Evolutionary conservation across 345 rosid genomes (phyloP).

Genomic region (Acer campestre): DNA sequence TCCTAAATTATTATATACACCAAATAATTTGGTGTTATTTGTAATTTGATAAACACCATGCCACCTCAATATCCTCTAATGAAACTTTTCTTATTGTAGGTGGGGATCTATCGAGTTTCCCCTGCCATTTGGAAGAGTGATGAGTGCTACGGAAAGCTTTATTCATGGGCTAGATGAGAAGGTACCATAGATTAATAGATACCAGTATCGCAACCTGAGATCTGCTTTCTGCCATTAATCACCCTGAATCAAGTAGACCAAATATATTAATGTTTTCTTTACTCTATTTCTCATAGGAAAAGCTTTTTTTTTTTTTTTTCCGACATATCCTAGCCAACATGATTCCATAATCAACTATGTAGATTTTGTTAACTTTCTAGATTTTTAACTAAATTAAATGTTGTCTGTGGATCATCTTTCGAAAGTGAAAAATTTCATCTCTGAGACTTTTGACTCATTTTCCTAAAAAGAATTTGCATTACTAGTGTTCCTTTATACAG

Average conservation of each 20-base stretch:
- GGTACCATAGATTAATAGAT: constrained; percentile 41
- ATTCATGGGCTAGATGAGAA: constrained; percentile 96
- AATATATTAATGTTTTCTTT: neutral
- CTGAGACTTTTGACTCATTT: neutral
- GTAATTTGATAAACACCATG: neutral
- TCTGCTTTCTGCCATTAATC: constrained; percentile 17
- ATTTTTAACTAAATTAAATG: neutral
- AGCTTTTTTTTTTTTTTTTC: neutral
- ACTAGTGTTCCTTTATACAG: neutral
- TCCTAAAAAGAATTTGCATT: neutral
- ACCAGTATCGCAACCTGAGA: neutral
- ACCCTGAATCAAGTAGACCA: neutral
- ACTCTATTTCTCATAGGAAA: neutral
- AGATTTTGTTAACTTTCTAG: neutral
- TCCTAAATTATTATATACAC: neutral
- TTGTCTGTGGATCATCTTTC: constrained; percentile 1
- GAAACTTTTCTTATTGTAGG: constrained; percentile 42
- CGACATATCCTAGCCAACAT: neutral
- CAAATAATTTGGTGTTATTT: constrained; percentile 1
- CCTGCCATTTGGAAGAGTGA: constrained; percentile 92
- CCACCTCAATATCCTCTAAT: constrained; percentile 20
- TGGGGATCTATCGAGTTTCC: constrained; percentile 96
- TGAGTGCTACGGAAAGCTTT: constrained; percentile 86
- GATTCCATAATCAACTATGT: neutral
- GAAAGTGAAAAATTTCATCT: neutral